Base-by-base conservation (phyloP, 495 filamentous ascomycete genomes). In the Rostrohypoxylon terebratum region DNA sequence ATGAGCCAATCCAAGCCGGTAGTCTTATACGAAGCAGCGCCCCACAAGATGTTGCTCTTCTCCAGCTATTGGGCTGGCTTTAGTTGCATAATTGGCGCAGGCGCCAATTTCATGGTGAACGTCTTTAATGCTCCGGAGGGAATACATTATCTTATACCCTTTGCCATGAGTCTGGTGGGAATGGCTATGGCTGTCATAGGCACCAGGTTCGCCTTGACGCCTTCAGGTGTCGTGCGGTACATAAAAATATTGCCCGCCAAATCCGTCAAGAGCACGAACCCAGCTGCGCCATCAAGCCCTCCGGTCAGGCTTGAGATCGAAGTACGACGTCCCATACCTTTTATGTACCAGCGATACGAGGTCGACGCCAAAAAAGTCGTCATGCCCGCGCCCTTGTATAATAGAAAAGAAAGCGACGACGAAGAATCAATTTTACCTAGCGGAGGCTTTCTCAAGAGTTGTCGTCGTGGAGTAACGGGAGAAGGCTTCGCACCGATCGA, bases 11-110 rank as follows among this genome's bases (percentile, higher is more conserved):
- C 76, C 7, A 58, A 77, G 21, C 81, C 83, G 21, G 87, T 84
- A 7, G 76, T 87, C 0, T 79, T 93, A 34, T 93, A 89, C 81
- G 80, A 88, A 64, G 84, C 87, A 0, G 88, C 85, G 4, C 89
- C 89, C 4, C 89, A 92, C 69, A 83, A 83, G 59, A 78, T 82
- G 71, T 91, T 87, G 78, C 77, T 87, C 36, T 60, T 86, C 44
- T 85, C 86, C 38, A 86, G 86, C 74, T 89, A 90, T 74, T 75
- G 79, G 38, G 80, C 87, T 14, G 82, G 83, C 5, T 67, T 80
- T 21, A 89, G 89, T 76, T 91, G 87, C 79, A 82, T 91, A 59
- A 74, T 79, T 13, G 89, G 87, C 68, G 82, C 87, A 10, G 81
- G 80, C 62, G 87, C 84, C 74, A 85, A 89, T 71, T 88, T 86